These are phyloP conservation scores for Coemansia reversa DNA, from an alignment of 192 early-diverging fungal genomes.

Conservation along the genomic window DNA sequence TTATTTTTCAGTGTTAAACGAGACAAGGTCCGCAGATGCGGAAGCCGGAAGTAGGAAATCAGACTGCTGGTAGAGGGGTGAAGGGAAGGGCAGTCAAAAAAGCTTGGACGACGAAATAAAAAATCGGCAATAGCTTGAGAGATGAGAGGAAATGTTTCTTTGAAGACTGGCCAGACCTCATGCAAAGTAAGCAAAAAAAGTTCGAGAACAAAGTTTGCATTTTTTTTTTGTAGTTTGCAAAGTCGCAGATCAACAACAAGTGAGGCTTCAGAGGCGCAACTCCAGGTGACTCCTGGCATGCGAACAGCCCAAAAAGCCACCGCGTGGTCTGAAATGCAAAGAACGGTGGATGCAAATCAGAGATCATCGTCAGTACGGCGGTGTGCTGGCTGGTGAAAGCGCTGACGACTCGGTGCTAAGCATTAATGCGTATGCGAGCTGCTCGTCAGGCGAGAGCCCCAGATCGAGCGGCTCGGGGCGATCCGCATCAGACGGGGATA, in stretches of 20 bases:
- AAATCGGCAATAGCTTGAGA: neutral
- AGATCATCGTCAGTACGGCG: neutral
- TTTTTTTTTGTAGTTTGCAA: neutral
- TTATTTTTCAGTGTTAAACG: neutral
- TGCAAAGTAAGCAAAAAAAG: neutral
- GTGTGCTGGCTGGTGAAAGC: neutral
- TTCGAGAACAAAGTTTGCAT: neutral
- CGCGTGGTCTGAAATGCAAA: neutral
- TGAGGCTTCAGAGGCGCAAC: neutral
- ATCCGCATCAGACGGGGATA: neutral
- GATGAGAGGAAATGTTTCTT: neutral
- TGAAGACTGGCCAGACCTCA: neutral
- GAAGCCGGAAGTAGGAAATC: constrained; percentile 1
- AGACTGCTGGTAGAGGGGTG: too few relatives aligned
- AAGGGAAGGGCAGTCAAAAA: neutral
- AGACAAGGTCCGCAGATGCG: neutral
- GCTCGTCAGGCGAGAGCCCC: constrained; percentile 28
- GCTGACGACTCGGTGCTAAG: neutral
- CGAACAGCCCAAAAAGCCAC: neutral
- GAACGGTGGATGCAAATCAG: neutral
- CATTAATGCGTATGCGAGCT: constrained; percentile 27
- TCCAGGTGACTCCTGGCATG: neutral
- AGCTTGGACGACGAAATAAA: neutral
- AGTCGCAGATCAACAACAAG: neutral
- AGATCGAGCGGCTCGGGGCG: neutral